Evolutionary conservation across 305 asterid genomes (phyloP), one percentile per base, ranked within the genome.

Genomic region (Solanum hybrid): DNA sequence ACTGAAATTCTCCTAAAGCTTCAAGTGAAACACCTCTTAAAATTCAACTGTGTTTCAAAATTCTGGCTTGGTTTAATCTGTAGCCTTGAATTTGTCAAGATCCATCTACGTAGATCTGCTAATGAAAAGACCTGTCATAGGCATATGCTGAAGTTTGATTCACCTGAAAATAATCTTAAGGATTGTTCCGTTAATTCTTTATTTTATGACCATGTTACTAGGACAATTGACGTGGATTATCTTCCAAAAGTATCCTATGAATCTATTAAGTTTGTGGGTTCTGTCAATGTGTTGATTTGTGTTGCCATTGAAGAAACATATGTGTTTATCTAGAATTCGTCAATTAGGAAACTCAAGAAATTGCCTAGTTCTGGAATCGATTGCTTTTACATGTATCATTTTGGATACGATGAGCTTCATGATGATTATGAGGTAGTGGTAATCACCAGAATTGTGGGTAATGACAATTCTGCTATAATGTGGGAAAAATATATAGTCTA

Each of bases 11-110:
- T 72, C 78, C 27, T 12, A 12, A 72, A 19, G 22, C 78, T 27
- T 9, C 36, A 17, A 0, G 78, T 72, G 8, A 27, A 27, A 27
- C 3, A 34, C 10, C 36, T 72, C 9, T 3, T 72, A 8, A 27
- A 27, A 27, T 72, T 72, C 22, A 72, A 6, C 10, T 72, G 35
- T 72, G 36, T 72, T 27, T 72, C 78, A 29, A 93, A 84, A 88
- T 90, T 93, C 45, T 94, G 94, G 94, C 89, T 86, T 66, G 79
- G 90, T 75, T 26, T 93, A 85, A 91, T 93, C 35, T 91, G 92
- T 88, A 87, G 90, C 91, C 64, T 35, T 36, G 78, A 56, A 29
- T 92, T 93, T 90, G 79, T 73, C 89, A 71, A 86, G 26, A 8
- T 6, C 2, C 75, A 42, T 84, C 87, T 42, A 5, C 10, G 3